These are phyloP conservation scores for Penicillium subrubescens DNA, from an alignment of 495 filamentous ascomycete genomes.

Conservation along the genomic window DNA sequence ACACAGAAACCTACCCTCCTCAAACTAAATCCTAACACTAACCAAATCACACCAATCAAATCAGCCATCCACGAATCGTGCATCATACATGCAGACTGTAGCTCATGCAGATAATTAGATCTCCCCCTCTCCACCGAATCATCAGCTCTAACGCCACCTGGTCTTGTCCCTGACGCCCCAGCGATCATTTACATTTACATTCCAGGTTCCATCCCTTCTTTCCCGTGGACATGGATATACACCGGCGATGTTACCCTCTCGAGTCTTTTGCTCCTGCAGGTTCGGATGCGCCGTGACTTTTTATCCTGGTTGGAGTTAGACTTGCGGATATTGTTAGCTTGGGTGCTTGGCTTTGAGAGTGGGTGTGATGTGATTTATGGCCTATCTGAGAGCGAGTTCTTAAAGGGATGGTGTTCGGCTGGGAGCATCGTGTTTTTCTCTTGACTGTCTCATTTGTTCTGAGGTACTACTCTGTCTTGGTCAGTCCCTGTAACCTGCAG, in stretches of 20 bases:
- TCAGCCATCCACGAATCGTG: neutral
- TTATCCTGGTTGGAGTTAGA: neutral
- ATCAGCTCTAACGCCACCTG: neutral
- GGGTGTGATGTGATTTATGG: neutral
- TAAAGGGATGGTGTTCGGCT: neutral
- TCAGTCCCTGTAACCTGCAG: neutral
- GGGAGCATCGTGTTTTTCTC: neutral
- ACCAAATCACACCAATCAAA: neutral
- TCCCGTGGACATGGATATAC: neutral
- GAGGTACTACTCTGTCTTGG: neutral
- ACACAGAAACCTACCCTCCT: neutral
- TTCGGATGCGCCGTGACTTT: neutral
- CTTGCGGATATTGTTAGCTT: neutral
- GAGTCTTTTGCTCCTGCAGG: neutral
- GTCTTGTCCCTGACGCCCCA: neutral
- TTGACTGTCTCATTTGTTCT: neutral
- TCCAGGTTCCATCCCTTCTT: slow-evolving; percentile 3
- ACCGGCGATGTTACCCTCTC: slow-evolving; percentile 2
- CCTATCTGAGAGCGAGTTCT: neutral
- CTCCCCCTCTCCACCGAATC: neutral
- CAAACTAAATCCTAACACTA: neutral
- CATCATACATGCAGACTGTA: neutral
- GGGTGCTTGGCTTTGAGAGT: neutral
- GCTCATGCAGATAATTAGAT: neutral
- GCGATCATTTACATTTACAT: slow-evolving; percentile 10